Percentiles rank a stretch among this genome's conserved stretches.
phyloP scores from a whole-genome alignment of 2,329 filamentous ascomycete species.

The Arthroderma uncinatum region DNA sequence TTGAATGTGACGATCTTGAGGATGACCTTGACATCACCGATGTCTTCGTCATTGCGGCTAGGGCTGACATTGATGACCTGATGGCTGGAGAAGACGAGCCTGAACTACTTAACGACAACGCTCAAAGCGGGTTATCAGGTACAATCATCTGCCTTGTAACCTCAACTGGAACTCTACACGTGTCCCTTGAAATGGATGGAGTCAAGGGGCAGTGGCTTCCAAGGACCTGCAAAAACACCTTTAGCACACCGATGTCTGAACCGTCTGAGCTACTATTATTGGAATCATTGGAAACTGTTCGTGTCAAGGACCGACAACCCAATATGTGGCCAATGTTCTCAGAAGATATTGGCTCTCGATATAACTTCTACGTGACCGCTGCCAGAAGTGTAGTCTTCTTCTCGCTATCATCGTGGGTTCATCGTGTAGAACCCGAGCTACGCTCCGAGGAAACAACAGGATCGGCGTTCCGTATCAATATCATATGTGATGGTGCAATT shows the following conservation, averaged over 20 bases:
- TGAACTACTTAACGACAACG: constrained; percentile 29
- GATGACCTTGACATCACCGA: constrained; percentile 50
- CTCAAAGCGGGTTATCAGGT: constrained; percentile 43
- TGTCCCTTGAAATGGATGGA: constrained; percentile 51
- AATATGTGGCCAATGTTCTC: constrained; percentile 46
- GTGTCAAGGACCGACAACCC: constrained; percentile 17
- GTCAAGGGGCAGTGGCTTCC: constrained; percentile 55
- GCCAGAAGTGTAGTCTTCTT: constrained; percentile 44
- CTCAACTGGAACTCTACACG: constrained; percentile 44
- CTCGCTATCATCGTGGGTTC: constrained; percentile 47
- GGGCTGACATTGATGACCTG: constrained; percentile 42
- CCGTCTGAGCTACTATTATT: constrained; percentile 35
- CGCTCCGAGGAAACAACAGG: constrained; percentile 41
- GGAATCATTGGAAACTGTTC: constrained; percentile 35
- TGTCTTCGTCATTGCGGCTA: constrained; percentile 46
- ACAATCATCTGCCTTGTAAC: constrained; percentile 50
- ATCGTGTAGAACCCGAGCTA: constrained; percentile 47
- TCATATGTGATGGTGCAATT: constrained; percentile 43
- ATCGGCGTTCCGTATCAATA: constrained; percentile 45
- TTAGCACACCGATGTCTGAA: constrained; percentile 32
- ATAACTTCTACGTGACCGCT: constrained; percentile 50
- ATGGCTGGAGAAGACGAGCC: constrained; percentile 41
- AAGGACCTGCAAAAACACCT: constrained; percentile 30
- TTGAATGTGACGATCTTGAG: constrained; percentile 40
- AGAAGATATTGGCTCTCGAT: constrained; percentile 43